Evolutionary conservation across 2,329 filamentous ascomycete genomes (phyloP), one percentile per base, ranked within the genome.

Genomic region (Neoarthrinium moseri): DNA sequence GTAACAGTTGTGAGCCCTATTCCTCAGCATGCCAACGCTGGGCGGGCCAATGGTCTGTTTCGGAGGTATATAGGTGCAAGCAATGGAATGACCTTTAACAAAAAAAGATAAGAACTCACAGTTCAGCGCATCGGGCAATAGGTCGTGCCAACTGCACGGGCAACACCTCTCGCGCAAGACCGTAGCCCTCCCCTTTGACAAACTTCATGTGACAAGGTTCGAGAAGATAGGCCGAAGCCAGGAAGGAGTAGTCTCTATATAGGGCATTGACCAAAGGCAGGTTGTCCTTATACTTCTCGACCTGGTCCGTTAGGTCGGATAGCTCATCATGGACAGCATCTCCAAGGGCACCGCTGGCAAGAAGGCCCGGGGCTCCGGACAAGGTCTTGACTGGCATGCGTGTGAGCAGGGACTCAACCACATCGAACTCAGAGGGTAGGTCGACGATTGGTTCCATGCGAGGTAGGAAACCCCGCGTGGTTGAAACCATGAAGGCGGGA

Each of bases 161-260:
- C 56, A 96, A 68, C 18, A 80, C 73, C 49, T 90, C 80, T 35
- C 91, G 74, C 4, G 84, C 91, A 35, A 95, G 71, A 0, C 91
- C 91, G 63, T 96, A 96, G 1, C 77, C 75, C 62, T 88, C 83
- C 0, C 85, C 86, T 65, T 80, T 84, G 50, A 86, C 57, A 59
- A 83, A 84, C 30, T 78, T 79, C 70, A 89, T 78, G 68, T 94
- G 91, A 66, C 91, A 96, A 10, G 91, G 91, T 73, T 96, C 91
- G 23, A 96, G 82, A 23, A 96, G 75, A 64, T 95, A 96, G 0
- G 90, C 88, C 20, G 89, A 95, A 5, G 91, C 87, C 23, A 96
- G 71, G 74, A 96, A 96, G 12, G 87, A 88, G 66, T 96, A 96
- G 71, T 96, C 91, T 17, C 91, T 80, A 66, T 96, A 96, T 38